These are phyloP conservation scores for Daldinia concentrica DNA, from an alignment of 495 filamentous ascomycete species.

Conservation along the genomic window DNA sequence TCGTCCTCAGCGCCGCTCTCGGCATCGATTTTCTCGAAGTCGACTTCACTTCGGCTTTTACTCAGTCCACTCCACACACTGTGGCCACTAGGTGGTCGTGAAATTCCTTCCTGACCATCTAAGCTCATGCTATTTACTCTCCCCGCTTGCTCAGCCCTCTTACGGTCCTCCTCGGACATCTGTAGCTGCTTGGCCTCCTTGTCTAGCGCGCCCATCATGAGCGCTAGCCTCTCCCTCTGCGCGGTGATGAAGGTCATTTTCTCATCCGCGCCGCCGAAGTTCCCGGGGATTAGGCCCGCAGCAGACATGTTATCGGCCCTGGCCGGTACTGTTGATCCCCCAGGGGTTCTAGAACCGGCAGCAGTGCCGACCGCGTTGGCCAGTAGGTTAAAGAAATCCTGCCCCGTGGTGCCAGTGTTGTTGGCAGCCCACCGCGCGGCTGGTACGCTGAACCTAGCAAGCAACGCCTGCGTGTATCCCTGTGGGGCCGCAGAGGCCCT, in stretches of 20 bases:
- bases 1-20: slow-evolving; percentile 67
- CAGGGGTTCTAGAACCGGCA: slow-evolving; percentile 35
- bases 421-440: slow-evolving; percentile 56
- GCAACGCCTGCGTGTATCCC: slow-evolving; percentile 79
- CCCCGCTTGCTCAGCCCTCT: slow-evolving; percentile 32
- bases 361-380: slow-evolving; percentile 68
- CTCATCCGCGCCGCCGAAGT: slow-evolving; percentile 68
- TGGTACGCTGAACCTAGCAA: slow-evolving; percentile 87
- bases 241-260: slow-evolving; percentile 74
- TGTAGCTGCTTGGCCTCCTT: slow-evolving; percentile 68
- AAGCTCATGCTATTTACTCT: slow-evolving; percentile 46
- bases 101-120: slow-evolving; percentile 40
- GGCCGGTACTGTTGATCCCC: slow-evolving; percentile 10
- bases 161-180: slow-evolving; percentile 51
- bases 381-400: slow-evolving; percentile 80
- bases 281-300: slow-evolving; percentile 72
- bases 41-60: slow-evolving; percentile 78
- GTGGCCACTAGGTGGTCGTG: slow-evolving; percentile 55
- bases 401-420: slow-evolving; percentile 54
- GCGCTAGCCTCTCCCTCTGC: slow-evolving; percentile 75
- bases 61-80: slow-evolving; percentile 64
- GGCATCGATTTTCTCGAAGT: slow-evolving; percentile 85
- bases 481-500: slow-evolving; percentile 55
- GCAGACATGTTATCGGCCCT: slow-evolving; percentile 60
- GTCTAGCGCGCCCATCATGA: slow-evolving; percentile 77